These are phyloP conservation scores for Claviceps sp. DNA, from an alignment of 2,329 filamentous ascomycete species.

Conservation along the genomic window DNA sequence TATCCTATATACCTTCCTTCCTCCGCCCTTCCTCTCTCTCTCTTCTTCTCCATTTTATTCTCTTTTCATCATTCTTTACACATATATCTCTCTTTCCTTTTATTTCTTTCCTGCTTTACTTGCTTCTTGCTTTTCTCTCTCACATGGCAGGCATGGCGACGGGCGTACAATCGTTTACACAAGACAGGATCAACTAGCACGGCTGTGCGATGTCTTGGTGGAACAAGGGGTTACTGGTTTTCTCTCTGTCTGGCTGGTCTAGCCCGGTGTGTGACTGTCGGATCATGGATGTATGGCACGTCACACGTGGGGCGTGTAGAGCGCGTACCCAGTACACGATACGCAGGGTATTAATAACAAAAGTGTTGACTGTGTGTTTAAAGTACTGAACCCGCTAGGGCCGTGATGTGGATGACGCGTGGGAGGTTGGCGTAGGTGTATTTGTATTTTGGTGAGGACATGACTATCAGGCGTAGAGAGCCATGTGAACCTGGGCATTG, in stretches of 20 bases:
- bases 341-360: not conserved
- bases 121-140: not conserved
- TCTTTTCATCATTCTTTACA: not conserved
- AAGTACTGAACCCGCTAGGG: no score
- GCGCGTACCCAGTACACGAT: not conserved
- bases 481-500: no score
- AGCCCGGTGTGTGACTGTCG: not conserved
- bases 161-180: slow-evolving; percentile 1
- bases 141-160: slow-evolving; percentile 5
- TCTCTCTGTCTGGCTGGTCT: not conserved
- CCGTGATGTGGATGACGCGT: not conserved
- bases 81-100: not conserved
- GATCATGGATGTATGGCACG: not conserved
- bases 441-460: no score
- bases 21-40: not conserved
- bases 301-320: not conserved
- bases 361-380: no score
- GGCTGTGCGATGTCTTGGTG: not conserved
- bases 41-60: not conserved
- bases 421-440: not conserved
- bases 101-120: not conserved
- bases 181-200: not conserved
- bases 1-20: not conserved
- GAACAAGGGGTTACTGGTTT: no score
- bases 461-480: no score